Conservation (phyloP, 306 rosid genomes). For the Betula pendula region DNA sequence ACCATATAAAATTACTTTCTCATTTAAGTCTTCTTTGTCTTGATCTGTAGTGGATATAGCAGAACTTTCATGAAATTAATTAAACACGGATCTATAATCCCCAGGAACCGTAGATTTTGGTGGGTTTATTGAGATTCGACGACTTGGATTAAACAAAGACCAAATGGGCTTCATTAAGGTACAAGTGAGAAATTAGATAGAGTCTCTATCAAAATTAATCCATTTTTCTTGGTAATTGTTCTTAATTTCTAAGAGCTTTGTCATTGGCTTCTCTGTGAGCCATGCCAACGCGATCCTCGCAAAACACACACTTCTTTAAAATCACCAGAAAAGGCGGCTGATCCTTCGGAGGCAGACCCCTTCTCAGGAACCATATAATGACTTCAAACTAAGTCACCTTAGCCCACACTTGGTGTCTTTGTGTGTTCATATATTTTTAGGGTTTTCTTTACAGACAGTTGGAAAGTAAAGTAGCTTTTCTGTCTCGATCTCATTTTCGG, state of each 20-base stretch:
- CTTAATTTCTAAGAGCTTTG: conserved; percentile 34
- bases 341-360: conserved; percentile 92
- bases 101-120: conserved; percentile 37
- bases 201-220: conserved; percentile 5
- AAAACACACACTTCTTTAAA: conserved; percentile 52
- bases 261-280: conserved; percentile 31
- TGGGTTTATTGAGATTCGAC: conserved; percentile 67
- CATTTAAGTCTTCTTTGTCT: conserved; percentile 34
- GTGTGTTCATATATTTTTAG: conserved; percentile 27
- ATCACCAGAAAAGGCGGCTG: conserved; percentile 92
- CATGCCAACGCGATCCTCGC: conserved; percentile 43
- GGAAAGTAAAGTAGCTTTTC: too few relatives aligned
- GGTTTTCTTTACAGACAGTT: conserved; percentile 23
- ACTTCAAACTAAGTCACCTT: conserved; percentile 51
- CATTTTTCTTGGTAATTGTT: conserved; percentile 45
- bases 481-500: too few relatives aligned
- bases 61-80: conserved; percentile 45
- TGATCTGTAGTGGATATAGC: conserved; percentile 36
- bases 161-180: conserved; percentile 14
- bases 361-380: conserved; percentile 72
- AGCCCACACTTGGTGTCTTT: conserved; percentile 36
- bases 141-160: conserved; percentile 39
- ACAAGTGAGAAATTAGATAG: conserved; percentile 20
- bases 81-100: conserved; percentile 43
- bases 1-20: conserved; percentile 32